phyloP scores from a whole-genome alignment of 2,329 filamentous ascomycete genomes.

The Fusarium duplospermum region DNA sequence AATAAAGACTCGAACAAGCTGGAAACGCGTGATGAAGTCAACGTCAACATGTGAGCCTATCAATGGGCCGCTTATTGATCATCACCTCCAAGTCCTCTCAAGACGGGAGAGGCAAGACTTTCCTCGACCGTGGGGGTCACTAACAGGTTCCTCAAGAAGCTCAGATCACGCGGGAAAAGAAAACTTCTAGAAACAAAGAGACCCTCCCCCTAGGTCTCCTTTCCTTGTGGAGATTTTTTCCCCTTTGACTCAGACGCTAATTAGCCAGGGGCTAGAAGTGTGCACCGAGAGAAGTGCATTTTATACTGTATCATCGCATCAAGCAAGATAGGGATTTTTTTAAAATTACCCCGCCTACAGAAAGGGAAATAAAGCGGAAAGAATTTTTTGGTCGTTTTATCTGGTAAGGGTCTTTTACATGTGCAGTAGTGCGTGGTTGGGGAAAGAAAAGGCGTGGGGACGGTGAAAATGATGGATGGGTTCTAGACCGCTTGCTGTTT shows the following conservation, averaged over 20 bases:
- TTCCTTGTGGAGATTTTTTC: background rate
- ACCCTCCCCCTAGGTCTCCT: slow-evolving; percentile 8
- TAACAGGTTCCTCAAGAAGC: background rate
- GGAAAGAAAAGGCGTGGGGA: background rate
- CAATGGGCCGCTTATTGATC: background rate
- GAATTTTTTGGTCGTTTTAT: slow-evolving; percentile 25
- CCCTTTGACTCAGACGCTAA: slow-evolving; percentile 33
- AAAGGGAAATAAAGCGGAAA: slow-evolving; percentile 31
- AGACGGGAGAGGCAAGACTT: background rate
- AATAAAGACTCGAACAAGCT: slow-evolving; percentile 3
- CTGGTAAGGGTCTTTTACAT: slow-evolving; percentile 9
- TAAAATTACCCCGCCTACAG: slow-evolving; percentile 11
- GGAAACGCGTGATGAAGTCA: slow-evolving; percentile 18
- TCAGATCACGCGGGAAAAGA: slow-evolving; percentile 15
- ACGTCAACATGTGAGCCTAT: background rate
- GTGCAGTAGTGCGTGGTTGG: slow-evolving; percentile 21
- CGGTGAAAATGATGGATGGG: background rate
- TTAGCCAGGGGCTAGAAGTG: slow-evolving; percentile 24
- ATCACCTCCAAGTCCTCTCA: background rate
- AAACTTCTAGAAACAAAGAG: slow-evolving; percentile 37
- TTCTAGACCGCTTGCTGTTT: slow-evolving; percentile 29
- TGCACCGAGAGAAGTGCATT: slow-evolving; percentile 9
- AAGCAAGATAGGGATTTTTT: slow-evolving; percentile 5
- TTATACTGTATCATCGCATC: slow-evolving; percentile 8
- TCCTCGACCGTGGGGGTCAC: background rate